These are phyloP conservation scores for Penicillium simplicissimum DNA, from an alignment of 495 filamentous ascomycete species.

Conservation along the genomic window DNA sequence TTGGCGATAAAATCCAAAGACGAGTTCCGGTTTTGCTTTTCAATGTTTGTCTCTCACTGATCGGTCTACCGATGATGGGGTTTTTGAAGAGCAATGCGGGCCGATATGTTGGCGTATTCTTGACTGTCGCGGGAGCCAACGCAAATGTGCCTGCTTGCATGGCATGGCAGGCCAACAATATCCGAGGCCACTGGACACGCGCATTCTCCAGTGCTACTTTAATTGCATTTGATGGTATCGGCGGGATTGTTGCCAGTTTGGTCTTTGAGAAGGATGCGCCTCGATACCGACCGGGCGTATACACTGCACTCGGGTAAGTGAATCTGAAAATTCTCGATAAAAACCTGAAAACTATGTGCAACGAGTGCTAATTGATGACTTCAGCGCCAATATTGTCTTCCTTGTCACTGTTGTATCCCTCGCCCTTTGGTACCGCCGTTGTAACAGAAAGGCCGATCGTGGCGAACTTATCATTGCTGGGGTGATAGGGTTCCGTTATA, in stretches of 20 bases:
- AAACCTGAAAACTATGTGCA: too few species aligned
- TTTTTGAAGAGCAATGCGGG: conserved; percentile 36
- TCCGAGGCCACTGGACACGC: conserved; percentile 61
- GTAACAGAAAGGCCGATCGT: conserved; percentile 4
- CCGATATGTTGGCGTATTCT: conserved; percentile 62
- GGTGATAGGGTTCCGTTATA: conserved; percentile 6
- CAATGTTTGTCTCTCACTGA: conserved; percentile 45
- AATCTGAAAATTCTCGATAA: neutral
- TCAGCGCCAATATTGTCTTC: conserved; percentile 2
- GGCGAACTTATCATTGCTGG: conserved; percentile 10
- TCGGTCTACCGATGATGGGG: conserved; percentile 47
- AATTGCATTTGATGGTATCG: conserved; percentile 49
- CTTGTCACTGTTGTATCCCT: neutral
- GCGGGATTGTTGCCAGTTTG: conserved; percentile 53
- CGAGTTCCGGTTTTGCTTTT: conserved; percentile 54
- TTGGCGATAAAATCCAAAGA: conserved; percentile 52
- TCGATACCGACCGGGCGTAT: conserved; percentile 24
- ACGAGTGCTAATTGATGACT: neutral
- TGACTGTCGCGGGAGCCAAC: conserved; percentile 52
- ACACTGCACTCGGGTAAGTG: conserved; percentile 4
- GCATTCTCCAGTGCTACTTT: conserved; percentile 54
- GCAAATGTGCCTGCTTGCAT: conserved; percentile 52
- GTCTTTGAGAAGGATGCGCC: conserved; percentile 54
- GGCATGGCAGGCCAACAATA: conserved; percentile 60
- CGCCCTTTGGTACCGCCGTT: conserved; percentile 7